A percentile compares a stretch with the other conserved stretches of the same genome.
Evolutionary conservation across 2,329 filamentous ascomycete genomes (phyloP).

Genomic region (Stagonosporopsis chrysanthemi): DNA sequence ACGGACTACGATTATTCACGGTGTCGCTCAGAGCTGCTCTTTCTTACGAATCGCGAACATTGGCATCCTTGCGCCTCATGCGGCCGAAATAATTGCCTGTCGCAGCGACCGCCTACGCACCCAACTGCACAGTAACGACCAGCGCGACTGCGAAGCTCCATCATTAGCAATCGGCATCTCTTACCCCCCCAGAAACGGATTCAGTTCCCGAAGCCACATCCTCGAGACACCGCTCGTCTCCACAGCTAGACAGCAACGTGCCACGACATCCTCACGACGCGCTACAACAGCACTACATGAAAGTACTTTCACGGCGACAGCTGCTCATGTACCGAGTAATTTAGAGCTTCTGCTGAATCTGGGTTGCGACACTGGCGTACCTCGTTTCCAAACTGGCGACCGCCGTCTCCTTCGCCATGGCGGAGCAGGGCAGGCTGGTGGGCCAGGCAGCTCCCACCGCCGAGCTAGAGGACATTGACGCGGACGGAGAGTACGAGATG

Average conservation of each 20-base stretch:
- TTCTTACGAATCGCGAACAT: slow-evolving; percentile 46
- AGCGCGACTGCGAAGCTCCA: slow-evolving; percentile 33
- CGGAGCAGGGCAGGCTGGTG: slow-evolving; percentile 50
- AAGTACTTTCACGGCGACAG: slow-evolving; percentile 29
- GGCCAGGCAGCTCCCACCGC: slow-evolving; percentile 43
- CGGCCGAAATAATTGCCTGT: slow-evolving; percentile 35
- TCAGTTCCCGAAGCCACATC: not conserved
- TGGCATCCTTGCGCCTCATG: slow-evolving; percentile 23
- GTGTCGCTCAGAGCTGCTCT: slow-evolving; percentile 45
- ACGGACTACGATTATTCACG: slow-evolving; percentile 32
- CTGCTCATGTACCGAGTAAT: slow-evolving; percentile 36
- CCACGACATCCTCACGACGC: slow-evolving; percentile 37
- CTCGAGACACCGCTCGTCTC: not conserved
- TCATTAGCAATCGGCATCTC: slow-evolving; percentile 5
- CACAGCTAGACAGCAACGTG: slow-evolving; percentile 30
- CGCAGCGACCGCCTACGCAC: slow-evolving; percentile 28
- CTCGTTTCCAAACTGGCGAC: slow-evolving; percentile 50
- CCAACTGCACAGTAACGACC: slow-evolving; percentile 34
- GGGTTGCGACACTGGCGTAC: slow-evolving; percentile 46
- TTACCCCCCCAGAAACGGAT: not conserved
- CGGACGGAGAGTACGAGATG: slow-evolving; percentile 51
- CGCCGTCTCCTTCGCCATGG: slow-evolving; percentile 53
- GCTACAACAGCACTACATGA: slow-evolving; percentile 38
- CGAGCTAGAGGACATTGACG: slow-evolving; percentile 47
- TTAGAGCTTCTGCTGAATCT: slow-evolving; percentile 22